A percentile compares a stretch with the other conserved stretches of the same genome.
Conservation (phyloP, 73 alveolate species). For the Paramecium pentaurelia region DNA sequence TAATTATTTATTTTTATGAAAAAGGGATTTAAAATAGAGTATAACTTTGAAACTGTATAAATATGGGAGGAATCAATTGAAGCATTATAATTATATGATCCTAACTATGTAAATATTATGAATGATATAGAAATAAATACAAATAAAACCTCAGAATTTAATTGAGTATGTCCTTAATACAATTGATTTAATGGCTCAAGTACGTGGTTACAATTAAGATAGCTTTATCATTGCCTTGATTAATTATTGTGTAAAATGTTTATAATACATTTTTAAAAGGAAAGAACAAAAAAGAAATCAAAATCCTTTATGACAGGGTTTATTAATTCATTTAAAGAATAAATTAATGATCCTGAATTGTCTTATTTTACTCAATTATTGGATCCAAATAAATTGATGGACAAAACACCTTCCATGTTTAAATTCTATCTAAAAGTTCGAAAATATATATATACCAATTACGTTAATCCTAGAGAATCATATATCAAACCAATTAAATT, state of each 20-base stretch:
- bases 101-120: not conserved
- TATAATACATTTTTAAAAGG: not conserved
- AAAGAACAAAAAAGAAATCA: not conserved
- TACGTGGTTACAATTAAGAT: not conserved
- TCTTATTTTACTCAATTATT: not conserved
- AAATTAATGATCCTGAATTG: not conserved
- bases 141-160: not conserved
- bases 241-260: not conserved
- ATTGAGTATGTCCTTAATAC: slow-evolving; percentile 1
- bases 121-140: not conserved
- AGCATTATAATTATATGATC: not conserved
- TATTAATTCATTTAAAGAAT: not conserved
- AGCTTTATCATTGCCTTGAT: slow-evolving; percentile 3
- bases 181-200: not conserved
- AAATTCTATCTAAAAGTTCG: slow-evolving; percentile 17
- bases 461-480: not conserved
- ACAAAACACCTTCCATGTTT: not conserved
- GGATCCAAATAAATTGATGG: not conserved
- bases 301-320: not conserved
- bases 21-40: not conserved
- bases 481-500: not conserved
- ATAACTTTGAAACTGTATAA: not conserved
- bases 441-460: not conserved
- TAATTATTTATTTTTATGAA: not conserved
- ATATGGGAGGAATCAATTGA: not conserved